Conservation (phyloP, 139 green algal species). For the Micractinium conductrix region DNA sequence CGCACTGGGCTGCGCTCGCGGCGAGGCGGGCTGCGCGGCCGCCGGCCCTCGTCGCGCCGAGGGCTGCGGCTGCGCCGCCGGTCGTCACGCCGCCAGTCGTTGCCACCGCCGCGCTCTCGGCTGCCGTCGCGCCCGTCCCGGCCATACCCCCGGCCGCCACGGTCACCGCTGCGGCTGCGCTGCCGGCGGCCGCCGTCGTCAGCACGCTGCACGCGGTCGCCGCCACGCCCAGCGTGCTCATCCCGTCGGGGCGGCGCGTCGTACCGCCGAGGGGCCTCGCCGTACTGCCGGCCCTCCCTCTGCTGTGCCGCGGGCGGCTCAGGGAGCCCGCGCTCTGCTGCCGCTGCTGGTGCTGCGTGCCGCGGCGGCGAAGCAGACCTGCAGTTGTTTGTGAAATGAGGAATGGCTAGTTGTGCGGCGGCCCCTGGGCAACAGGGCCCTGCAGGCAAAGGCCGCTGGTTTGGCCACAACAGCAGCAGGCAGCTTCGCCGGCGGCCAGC, state of each 20-base stretch:
- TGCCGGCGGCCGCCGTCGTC: background rate
- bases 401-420: too few species aligned
- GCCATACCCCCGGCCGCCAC: background rate
- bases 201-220: background rate
- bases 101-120: background rate
- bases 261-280: background rate
- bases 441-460: background rate
- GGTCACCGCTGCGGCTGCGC: background rate
- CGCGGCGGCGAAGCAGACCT: constrained; percentile 1
- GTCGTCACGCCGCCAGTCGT: too few species aligned
- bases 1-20: too few species aligned
- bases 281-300: background rate
- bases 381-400: background rate
- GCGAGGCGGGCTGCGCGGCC: background rate
- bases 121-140: background rate
- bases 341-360: constrained; percentile 1
- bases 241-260: background rate
- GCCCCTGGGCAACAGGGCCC: background rate
- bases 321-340: too few species aligned
- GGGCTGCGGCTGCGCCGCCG: background rate
- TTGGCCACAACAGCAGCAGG: background rate
- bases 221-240: background rate
- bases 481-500: background rate
- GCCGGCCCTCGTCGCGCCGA: background rate
- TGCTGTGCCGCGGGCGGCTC: background rate